Evolutionary conservation across 2,329 filamentous ascomycete genomes (phyloP).

Genomic region (Aspergillus terreus): DNA sequence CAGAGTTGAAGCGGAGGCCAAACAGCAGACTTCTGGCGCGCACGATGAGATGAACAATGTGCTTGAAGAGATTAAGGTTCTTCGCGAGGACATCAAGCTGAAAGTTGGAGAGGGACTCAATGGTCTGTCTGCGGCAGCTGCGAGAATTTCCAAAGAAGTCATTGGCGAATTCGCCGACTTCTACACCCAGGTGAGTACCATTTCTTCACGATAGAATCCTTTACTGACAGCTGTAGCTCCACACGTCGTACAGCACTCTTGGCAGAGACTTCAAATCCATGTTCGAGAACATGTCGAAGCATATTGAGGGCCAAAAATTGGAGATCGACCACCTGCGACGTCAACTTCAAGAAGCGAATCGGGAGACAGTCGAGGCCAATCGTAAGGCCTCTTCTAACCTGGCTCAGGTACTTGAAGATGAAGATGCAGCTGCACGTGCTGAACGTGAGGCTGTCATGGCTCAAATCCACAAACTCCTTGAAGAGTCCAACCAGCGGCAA

Average conservation of each 20-base stretch:
- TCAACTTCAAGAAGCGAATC: conserved; percentile 68
- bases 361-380: conserved; percentile 65
- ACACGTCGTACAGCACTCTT: conserved; percentile 76
- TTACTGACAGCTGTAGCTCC: conserved; percentile 52
- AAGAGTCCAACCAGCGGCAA: conserved; percentile 68
- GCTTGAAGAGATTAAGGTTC: conserved; percentile 84
- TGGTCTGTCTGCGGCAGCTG: conserved; percentile 76
- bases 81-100: conserved; percentile 82
- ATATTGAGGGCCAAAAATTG: conserved; percentile 70
- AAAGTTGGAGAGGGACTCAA: conserved; percentile 81
- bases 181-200: conserved; percentile 51
- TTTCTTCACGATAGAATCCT: background rate
- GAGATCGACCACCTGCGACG: conserved; percentile 71
- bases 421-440: conserved; percentile 66
- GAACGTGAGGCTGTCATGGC: conserved; percentile 71
- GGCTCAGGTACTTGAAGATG: conserved; percentile 68
- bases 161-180: conserved; percentile 81
- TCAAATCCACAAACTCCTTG: conserved; percentile 76
- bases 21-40: conserved; percentile 49
- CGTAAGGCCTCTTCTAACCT: conserved; percentile 63
- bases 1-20: conserved; percentile 63
- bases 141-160: conserved; percentile 85
- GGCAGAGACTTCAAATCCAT: conserved; percentile 81
- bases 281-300: conserved; percentile 75
- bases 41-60: conserved; percentile 87